A percentile compares a stretch with the other conserved stretches of the same genome.
Conservation (phyloP, 257 asterid genomes). For the Salvia miltiorrhiza region DNA sequence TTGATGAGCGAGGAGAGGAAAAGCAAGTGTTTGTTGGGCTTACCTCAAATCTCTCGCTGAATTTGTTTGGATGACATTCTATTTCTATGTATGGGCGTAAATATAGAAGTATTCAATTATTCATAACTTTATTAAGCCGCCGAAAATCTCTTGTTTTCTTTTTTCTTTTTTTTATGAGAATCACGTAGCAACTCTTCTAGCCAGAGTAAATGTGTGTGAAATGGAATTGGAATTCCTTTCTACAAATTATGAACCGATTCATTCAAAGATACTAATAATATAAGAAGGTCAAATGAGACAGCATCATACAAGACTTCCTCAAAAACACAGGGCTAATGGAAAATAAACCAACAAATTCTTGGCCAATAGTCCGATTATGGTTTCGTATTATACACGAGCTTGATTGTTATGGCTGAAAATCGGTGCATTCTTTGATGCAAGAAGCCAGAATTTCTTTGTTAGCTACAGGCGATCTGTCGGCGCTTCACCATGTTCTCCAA, state of each 20-base stretch:
- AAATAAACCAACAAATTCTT: too few species aligned
- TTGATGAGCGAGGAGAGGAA: background rate
- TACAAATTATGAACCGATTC: background rate
- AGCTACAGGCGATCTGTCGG: slow-evolving; percentile 67
- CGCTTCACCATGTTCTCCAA: slow-evolving; percentile 73
- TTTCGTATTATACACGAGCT: background rate
- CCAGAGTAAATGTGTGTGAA: background rate
- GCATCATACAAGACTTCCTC: too few species aligned
- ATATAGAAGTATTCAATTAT: background rate
- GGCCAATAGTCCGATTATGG: too few species aligned
- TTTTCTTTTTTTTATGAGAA: too few species aligned
- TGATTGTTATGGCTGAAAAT: too few species aligned
- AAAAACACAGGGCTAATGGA: too few species aligned
- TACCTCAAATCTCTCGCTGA: slow-evolving; percentile 12
- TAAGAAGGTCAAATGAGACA: too few species aligned
- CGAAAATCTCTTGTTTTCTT: background rate
- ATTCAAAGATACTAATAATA: too few species aligned
- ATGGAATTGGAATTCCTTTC: too few species aligned
- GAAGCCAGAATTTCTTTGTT: background rate
- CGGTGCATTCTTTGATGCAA: background rate
- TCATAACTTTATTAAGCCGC: background rate
- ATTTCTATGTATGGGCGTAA: background rate
- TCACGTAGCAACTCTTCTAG: background rate
- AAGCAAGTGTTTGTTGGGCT: slow-evolving; percentile 12
- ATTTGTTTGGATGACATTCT: background rate